Evolutionary conservation across 2,329 filamentous ascomycete genomes (phyloP).

Genomic region (Aspergillus phoenicis): DNA sequence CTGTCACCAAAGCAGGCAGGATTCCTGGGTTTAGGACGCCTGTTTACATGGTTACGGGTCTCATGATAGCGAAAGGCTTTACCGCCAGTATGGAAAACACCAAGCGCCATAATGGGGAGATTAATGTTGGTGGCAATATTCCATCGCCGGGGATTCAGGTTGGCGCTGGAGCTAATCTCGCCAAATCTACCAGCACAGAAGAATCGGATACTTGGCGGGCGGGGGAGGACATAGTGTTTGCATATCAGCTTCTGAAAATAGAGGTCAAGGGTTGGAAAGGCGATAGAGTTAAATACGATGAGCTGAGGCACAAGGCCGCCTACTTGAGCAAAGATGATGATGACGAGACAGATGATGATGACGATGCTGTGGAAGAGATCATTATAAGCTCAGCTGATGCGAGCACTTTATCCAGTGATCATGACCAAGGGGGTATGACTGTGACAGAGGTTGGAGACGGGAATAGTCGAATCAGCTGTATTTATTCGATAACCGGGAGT

Average conservation of each 20-base stretch:
- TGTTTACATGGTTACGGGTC: neutral
- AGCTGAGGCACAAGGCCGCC: neutral
- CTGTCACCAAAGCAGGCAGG: neutral
- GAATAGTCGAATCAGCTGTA: neutral
- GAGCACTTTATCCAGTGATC: neutral
- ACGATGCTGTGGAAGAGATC: neutral
- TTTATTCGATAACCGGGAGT: neutral
- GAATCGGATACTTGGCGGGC: neutral
- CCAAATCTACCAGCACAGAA: neutral
- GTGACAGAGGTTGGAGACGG: neutral
- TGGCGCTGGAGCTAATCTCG: neutral
- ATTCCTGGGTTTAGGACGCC: neutral
- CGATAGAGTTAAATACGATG: neutral
- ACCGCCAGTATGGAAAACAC: neutral
- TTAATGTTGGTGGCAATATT: neutral
- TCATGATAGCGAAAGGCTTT: neutral
- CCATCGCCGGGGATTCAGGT: neutral
- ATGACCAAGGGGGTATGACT: neutral
- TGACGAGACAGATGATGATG: neutral
- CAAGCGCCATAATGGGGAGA: neutral
- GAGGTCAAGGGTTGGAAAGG: neutral
- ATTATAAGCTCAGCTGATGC: neutral
- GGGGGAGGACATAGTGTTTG: neutral
- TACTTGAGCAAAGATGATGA: neutral
- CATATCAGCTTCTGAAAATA: neutral